Conservation (phyloP, 306 rosid genomes). For the Bauhinia variegata region DNA sequence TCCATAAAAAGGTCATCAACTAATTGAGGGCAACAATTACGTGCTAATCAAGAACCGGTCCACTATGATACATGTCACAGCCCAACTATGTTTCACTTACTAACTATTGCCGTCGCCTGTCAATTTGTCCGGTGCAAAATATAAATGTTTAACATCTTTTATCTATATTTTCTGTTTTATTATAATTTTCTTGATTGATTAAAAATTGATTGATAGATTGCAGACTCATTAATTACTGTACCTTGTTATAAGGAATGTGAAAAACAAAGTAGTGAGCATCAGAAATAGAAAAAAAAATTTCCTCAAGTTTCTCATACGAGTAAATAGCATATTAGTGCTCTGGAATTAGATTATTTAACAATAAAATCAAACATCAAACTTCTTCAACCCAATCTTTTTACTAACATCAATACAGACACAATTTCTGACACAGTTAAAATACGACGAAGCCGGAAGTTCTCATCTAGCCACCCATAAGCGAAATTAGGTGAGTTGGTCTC, state of each 20-base stretch:
- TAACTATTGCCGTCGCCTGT: too few species aligned
- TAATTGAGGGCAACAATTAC: too few species aligned
- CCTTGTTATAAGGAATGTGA: constrained; percentile 99
- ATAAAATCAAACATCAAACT: constrained; percentile 17
- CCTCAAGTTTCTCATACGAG: constrained; percentile 73
- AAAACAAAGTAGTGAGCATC: constrained; percentile 82
- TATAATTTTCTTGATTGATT: too few species aligned
- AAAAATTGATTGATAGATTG: too few species aligned
- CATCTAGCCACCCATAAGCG: not conserved
- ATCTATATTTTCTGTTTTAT: too few species aligned
- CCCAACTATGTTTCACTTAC: constrained; percentile 8
- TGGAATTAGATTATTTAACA: not conserved
- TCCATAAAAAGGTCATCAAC: too few species aligned
- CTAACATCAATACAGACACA: too few species aligned
- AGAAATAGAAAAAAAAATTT: constrained; percentile 69
- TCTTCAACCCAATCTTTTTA: constrained; percentile 21
- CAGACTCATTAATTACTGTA: too few species aligned
- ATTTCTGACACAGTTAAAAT: constrained; percentile 15
- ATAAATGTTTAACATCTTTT: too few species aligned
- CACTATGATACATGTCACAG: not conserved
- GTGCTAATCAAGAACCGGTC: not conserved
- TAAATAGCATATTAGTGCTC: constrained; percentile 11
- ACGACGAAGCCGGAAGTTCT: constrained; percentile 5
- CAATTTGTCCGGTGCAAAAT: too few species aligned
- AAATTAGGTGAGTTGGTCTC: too few species aligned